phyloP scores from a whole-genome alignment of 108 stramenopile species.

The Pseudonitzschia multiseries region DNA sequence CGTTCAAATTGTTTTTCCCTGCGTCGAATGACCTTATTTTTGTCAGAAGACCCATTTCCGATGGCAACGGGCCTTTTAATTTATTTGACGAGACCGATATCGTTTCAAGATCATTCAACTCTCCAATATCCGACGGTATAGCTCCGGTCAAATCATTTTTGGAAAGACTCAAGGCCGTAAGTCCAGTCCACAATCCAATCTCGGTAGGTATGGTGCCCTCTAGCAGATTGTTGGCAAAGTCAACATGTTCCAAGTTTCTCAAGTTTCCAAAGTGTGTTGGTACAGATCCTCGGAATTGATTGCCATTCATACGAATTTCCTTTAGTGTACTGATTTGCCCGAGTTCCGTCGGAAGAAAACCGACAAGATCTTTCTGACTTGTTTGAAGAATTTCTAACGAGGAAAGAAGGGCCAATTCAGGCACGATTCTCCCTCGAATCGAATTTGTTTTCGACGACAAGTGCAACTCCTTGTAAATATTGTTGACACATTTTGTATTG shows the following conservation, averaged over 20 bases:
- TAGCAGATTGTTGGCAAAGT: conserved; percentile 25
- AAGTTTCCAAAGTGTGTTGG: conserved; percentile 21
- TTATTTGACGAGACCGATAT: conserved; percentile 40
- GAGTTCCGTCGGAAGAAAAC: conserved; percentile 40
- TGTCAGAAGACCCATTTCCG: conserved; percentile 34
- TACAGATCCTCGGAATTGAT: conserved; percentile 17
- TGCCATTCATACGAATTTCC: conserved; percentile 19
- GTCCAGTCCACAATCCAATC: conserved; percentile 52
- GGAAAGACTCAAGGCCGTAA: conserved; percentile 39
- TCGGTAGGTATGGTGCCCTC: conserved; percentile 49
- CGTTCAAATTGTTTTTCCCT: conserved; percentile 17
- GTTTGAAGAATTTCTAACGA: conserved; percentile 19
- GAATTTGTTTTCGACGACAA: conserved; percentile 18
- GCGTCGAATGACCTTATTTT: conserved; percentile 15
- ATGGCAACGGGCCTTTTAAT: conserved; percentile 51
- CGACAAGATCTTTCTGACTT: conserved; percentile 41
- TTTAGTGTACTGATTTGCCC: conserved; percentile 28
- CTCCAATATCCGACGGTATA: conserved; percentile 38
- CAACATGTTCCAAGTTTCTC: conserved; percentile 17
- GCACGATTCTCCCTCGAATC: conserved; percentile 28
- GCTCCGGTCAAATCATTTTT: conserved; percentile 18
- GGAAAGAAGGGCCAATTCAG: conserved; percentile 20
- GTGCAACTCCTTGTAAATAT: conserved; percentile 2
- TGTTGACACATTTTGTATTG: background rate
- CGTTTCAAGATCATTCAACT: conserved; percentile 30